A percentile compares a stretch with the other conserved stretches of the same genome.
phyloP scores from a whole-genome alignment of 768 basidiomycete species.

The Pleurotus tuoliensis region DNA sequence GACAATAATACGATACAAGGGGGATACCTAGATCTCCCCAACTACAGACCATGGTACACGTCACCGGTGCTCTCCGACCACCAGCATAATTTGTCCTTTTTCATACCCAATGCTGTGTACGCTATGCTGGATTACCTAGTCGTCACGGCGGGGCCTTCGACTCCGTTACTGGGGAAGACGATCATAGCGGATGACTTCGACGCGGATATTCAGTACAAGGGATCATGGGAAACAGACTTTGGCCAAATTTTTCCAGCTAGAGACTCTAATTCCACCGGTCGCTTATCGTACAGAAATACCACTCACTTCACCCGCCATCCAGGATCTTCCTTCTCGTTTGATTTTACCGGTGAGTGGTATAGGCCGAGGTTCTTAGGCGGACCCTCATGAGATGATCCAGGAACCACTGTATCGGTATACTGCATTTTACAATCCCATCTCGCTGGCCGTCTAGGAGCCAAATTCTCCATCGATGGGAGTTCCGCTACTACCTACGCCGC shows the following conservation, averaged over 20 bases:
- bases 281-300: conserved; percentile 25
- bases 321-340: conserved; percentile 30
- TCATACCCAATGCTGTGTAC: neutral
- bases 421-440: conserved; percentile 27
- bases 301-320: conserved; percentile 32
- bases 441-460: conserved; percentile 26
- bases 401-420: conserved; percentile 32
- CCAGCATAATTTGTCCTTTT: neutral
- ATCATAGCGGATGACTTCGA: conserved; percentile 37
- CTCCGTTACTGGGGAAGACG: conserved; percentile 28
- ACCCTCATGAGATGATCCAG: conserved; percentile 14
- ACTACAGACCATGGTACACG: conserved; percentile 8
- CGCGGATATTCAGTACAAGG: conserved; percentile 24
- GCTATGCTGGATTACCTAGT: conserved; percentile 33
- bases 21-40: conserved; percentile 4
- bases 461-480: conserved; percentile 32
- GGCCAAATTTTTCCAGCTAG: conserved; percentile 15
- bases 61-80: conserved; percentile 4
- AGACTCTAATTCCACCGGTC: conserved; percentile 21
- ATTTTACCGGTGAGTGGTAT: conserved; percentile 30
- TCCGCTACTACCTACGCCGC: conserved; percentile 12
- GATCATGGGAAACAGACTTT: conserved; percentile 23
- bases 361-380: neutral
- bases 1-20: conserved; percentile 4
- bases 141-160: conserved; percentile 32